phyloP scores from a whole-genome alignment of 2,329 filamentous ascomycete species.

The Microdochium paspali region DNA sequence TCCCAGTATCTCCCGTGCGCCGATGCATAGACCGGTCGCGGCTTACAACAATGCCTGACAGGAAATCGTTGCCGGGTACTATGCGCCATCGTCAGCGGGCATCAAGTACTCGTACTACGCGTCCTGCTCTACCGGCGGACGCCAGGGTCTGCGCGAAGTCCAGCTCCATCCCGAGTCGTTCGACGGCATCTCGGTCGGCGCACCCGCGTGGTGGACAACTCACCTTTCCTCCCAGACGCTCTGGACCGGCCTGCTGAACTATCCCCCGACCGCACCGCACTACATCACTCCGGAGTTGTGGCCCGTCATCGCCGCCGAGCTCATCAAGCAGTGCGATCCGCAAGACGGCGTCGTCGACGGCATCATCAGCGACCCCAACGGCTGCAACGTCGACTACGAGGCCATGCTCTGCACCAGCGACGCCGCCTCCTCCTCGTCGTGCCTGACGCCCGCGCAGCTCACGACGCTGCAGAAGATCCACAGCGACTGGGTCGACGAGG shows the following conservation, averaged over 20 bases:
- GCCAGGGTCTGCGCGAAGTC: conserved; percentile 41
- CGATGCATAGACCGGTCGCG: too few relatives aligned
- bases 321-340: neutral
- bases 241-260: neutral
- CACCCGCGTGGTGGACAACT: neutral
- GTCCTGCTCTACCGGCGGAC: conserved; percentile 45
- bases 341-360: neutral
- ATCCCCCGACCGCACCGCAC: neutral
- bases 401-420: too few relatives aligned
- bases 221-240: neutral
- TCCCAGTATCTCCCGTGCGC: too few relatives aligned
- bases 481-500: too few relatives aligned
- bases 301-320: neutral
- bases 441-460: too few relatives aligned
- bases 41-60: too few relatives aligned
- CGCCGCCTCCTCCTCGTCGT: too few relatives aligned
- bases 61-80: too few relatives aligned
- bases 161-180: conserved; percentile 44
- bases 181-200: conserved; percentile 18
- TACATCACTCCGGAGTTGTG: neutral
- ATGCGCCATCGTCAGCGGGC: too few relatives aligned
- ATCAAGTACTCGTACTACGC: conserved; percentile 36
- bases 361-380: neutral
- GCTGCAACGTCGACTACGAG: too few relatives aligned
- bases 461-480: too few relatives aligned